phyloP scores from a whole-genome alignment of 2,329 filamentous ascomycete genomes.

The Colletotrichum navitas region DNA sequence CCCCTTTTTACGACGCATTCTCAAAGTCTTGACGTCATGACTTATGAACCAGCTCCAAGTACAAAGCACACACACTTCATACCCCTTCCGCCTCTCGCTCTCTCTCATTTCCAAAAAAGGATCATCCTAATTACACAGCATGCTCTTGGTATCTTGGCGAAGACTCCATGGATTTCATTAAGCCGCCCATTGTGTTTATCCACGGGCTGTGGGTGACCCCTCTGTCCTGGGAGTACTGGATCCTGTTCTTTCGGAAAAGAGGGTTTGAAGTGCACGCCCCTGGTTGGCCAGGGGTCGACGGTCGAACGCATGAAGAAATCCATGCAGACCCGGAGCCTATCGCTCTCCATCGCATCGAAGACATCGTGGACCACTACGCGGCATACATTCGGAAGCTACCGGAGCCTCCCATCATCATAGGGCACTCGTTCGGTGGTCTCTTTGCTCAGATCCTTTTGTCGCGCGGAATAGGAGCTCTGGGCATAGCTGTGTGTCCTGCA shows the following conservation, averaged over 20 bases:
- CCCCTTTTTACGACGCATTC: background rate
- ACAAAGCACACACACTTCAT: background rate
- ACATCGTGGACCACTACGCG: conserved; percentile 44
- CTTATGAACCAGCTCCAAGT: background rate
- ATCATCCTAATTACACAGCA: background rate
- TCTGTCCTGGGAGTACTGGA: conserved; percentile 45
- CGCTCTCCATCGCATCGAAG: conserved; percentile 40
- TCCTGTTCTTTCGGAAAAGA: conserved; percentile 28
- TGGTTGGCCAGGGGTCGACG: conserved; percentile 45
- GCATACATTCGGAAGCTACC: conserved; percentile 42
- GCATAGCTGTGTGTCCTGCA: conserved; percentile 43
- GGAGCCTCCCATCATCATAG: conserved; percentile 44
- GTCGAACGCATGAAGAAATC: conserved; percentile 43
- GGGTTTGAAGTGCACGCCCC: conserved; percentile 45
- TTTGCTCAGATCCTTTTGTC: conserved; percentile 45
- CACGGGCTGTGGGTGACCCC: conserved; percentile 47
- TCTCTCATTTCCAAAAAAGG: background rate
- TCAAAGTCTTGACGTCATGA: conserved; percentile 27
- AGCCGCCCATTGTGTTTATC: conserved; percentile 43
- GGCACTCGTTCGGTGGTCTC: conserved; percentile 45
- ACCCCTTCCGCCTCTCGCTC: background rate
- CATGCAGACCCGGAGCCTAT: conserved; percentile 41
- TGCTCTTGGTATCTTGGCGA: conserved; percentile 11
- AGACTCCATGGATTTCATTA: conserved; percentile 22
- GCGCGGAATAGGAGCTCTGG: conserved; percentile 39